Base-by-base conservation (phyloP, 164 flowering plant genomes). In the Magnolia sinica region DNA sequence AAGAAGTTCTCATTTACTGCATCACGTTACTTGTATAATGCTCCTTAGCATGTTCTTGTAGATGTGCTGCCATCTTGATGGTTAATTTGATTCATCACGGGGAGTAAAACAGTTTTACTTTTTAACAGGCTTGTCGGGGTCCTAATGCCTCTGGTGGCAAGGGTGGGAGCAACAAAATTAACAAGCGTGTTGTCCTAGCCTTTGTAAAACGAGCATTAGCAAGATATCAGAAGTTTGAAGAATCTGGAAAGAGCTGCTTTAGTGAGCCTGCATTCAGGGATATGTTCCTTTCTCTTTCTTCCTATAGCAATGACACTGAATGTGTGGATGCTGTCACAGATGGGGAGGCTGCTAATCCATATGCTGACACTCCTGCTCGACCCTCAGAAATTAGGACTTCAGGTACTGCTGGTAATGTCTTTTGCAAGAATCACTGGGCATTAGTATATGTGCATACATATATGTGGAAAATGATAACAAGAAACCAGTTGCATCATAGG, bases 181-280 rank as follows among this genome's bases (percentile, higher is more conserved):
- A 91, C 71, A 94, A 89, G 86, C 93, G 87, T 81, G 90, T 90
- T 75, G 90, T 94, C 27, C 82, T 86, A 65, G 90, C 86, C 79
- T 92, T 89, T 84, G 89, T 84, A 11, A 89, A 83, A 78, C 84
- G 89, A 64, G 87, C 88, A 70, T 75, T 95, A 67, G 88, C 89
- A 29, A 85, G 85, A 27, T 92, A 88, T 75, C 90, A 81, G 69
- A 83, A 82, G 73, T 90, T 77, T 84, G 91, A 91, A 81, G 85
- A 79, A 64, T 83, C 90, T 4, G 92, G 95, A 51, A 84, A 79
- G 78, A 92, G 97, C 83, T 95, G 97, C 87, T 93, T 95, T 79
- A 84, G 79, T 77, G 97, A 89, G 67, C 89, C 91, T 29, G 50
- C 80, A 70, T 90, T 85, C 72, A 86, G 68, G 84, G 89, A 90